Conservation (phyloP, 805 yeast species). For the Candida piceae region DNA sequence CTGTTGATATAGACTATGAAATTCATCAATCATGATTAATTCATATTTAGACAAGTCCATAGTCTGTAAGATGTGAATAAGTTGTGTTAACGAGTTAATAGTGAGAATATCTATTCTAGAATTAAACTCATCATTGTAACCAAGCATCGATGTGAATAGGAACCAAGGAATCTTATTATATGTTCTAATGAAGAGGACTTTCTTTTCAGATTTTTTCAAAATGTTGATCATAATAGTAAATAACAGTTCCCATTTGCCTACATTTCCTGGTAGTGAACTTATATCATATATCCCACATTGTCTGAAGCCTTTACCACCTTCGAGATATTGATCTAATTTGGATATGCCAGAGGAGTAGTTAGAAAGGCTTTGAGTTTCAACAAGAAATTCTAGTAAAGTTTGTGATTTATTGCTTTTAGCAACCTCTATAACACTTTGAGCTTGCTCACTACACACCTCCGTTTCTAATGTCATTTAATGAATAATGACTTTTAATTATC, state of each 20-base stretch:
- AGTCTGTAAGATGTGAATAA: constrained; percentile 18
- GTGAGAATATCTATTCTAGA: constrained; percentile 11
- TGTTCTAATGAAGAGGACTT: constrained; percentile 13
- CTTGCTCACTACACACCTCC: too few species aligned
- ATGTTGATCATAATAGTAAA: constrained; percentile 14
- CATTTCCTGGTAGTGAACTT: constrained; percentile 23
- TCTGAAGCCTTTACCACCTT: constrained; percentile 20
- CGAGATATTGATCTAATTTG: constrained; percentile 14
- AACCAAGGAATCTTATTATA: constrained; percentile 25
- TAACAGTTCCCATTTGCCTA: constrained; percentile 26
- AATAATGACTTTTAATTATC: too few species aligned
- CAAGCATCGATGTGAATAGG: constrained; percentile 10
- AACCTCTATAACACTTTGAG: too few species aligned
- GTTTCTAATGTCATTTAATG: too few species aligned
- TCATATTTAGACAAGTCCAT: constrained; percentile 15
- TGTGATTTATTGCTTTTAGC: constrained; percentile 3
- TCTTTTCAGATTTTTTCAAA: background rate
- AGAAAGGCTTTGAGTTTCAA: background rate
- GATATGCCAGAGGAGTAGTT: constrained; percentile 16
- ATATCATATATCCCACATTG: constrained; percentile 24
- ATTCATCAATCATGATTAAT: constrained; percentile 25
- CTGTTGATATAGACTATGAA: constrained; percentile 21
- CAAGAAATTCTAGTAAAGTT: constrained; percentile 8
- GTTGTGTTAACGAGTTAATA: constrained; percentile 16
- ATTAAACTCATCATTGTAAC: constrained; percentile 3